Conservation (phyloP, 495 filamentous ascomycete genomes). For the Lophiostoma macrostomum region DNA sequence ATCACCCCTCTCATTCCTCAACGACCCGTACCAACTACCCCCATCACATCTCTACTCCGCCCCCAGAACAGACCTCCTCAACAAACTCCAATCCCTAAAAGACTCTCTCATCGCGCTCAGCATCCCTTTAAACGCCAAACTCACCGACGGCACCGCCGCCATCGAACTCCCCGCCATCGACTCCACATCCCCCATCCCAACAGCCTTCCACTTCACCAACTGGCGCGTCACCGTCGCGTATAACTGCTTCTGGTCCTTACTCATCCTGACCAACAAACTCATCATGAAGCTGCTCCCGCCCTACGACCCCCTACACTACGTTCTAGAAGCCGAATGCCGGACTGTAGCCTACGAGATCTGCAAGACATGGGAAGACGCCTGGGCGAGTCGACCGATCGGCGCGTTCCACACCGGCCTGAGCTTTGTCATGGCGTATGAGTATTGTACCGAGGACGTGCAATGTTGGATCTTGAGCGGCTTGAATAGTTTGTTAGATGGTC, state of each 20-base stretch:
- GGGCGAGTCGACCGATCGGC: slow-evolving; percentile 26
- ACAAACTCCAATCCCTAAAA: slow-evolving; percentile 16
- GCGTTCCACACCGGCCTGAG: slow-evolving; percentile 24
- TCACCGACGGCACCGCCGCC: slow-evolving; percentile 11
- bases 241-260: slow-evolving; percentile 26
- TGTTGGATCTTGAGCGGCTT: slow-evolving; percentile 17
- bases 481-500: slow-evolving; percentile 20
- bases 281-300: slow-evolving; percentile 14
- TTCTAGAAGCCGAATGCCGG: slow-evolving; percentile 16
- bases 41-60: not conserved
- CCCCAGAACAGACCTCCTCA: slow-evolving; percentile 8
- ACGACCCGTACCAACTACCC: not conserved
- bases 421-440: slow-evolving; percentile 26
- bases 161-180: slow-evolving; percentile 17
- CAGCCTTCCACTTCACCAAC: slow-evolving; percentile 17
- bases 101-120: slow-evolving; percentile 2
- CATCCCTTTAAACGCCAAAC: not conserved
- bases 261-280: slow-evolving; percentile 24
- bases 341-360: slow-evolving; percentile 18
- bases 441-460: slow-evolving; percentile 4
- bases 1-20: not conserved
- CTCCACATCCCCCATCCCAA: slow-evolving; percentile 2
- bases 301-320: slow-evolving; percentile 8
- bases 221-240: slow-evolving; percentile 27
- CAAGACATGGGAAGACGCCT: slow-evolving; percentile 30